phyloP scores from a whole-genome alignment of 192 early-diverging fungal species.

The Coemansia sp. region DNA sequence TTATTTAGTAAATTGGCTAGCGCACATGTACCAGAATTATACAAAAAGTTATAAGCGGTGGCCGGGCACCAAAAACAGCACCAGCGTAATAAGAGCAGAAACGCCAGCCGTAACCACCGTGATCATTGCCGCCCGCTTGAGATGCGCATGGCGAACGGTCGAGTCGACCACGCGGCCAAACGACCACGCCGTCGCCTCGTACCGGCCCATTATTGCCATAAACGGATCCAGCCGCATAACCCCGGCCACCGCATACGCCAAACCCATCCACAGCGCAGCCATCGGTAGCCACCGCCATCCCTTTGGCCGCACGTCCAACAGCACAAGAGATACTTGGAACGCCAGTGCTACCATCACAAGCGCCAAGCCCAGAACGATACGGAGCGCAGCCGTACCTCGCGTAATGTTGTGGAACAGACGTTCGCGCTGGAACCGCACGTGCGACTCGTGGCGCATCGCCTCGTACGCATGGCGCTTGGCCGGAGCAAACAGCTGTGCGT shows the following conservation, averaged over 20 bases:
- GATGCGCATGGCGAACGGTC: slow-evolving; percentile 33
- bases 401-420: slow-evolving; percentile 50
- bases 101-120: slow-evolving; percentile 25
- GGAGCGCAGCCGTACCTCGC: slow-evolving; percentile 42
- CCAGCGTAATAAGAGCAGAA: slow-evolving; percentile 34
- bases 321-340: slow-evolving; percentile 46
- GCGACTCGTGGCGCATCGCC: slow-evolving; percentile 53
- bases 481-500: slow-evolving; percentile 42
- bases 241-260: slow-evolving; percentile 37
- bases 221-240: slow-evolving; percentile 47
- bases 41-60: slow-evolving; percentile 33
- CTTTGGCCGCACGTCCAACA: slow-evolving; percentile 51
- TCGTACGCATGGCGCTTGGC: slow-evolving; percentile 55
- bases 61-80: slow-evolving; percentile 49
- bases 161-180: slow-evolving; percentile 34
- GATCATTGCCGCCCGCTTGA: slow-evolving; percentile 40
- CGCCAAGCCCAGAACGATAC: slow-evolving; percentile 45
- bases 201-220: slow-evolving; percentile 38
- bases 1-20: too few species aligned
- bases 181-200: slow-evolving; percentile 40
- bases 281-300: slow-evolving; percentile 54
- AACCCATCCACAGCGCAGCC: slow-evolving; percentile 44
- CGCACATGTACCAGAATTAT: not conserved
- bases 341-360: slow-evolving; percentile 46
- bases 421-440: slow-evolving; percentile 51